phyloP scores from a whole-genome alignment of 169 alveolate genomes.

The Besnoitia besnoiti region DNA sequence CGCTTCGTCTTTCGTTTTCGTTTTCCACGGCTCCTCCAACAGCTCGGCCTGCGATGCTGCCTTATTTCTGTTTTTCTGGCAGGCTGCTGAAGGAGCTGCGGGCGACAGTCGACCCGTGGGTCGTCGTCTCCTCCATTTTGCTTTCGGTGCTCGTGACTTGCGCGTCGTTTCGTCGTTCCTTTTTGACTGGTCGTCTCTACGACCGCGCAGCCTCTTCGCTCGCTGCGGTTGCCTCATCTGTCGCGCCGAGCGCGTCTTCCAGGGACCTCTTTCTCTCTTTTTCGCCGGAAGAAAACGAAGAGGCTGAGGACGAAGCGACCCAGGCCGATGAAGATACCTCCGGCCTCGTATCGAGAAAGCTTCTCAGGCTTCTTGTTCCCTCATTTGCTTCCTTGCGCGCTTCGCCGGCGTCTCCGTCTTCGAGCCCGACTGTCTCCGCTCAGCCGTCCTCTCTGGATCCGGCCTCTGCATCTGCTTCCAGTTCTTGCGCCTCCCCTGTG shows the following conservation, averaged over 20 bases:
- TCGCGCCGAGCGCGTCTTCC: not conserved
- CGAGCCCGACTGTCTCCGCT: not conserved
- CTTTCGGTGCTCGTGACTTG: constrained; percentile 40
- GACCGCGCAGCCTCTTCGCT: constrained; percentile 45
- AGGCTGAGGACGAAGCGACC: not conserved
- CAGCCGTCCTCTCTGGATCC: not conserved
- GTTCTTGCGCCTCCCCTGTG: too few species aligned
- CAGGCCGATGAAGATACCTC: not conserved
- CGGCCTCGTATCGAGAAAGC: not conserved
- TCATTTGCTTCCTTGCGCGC: not conserved
- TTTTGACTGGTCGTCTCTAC: constrained; percentile 36
- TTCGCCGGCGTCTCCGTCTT: not conserved
- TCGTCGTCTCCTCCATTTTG: constrained; percentile 31
- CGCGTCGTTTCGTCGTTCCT: constrained; percentile 47
- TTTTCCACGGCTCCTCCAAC: not conserved
- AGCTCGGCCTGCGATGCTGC: not conserved
- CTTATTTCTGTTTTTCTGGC: not conserved
- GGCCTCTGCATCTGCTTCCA: too few species aligned
- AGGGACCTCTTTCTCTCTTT: not conserved
- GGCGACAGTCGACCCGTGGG: constrained; percentile 40
- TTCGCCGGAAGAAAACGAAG: too few species aligned
- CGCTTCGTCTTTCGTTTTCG: not conserved
- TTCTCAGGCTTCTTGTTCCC: not conserved
- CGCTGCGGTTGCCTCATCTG: not conserved
- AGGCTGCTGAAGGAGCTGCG: constrained; percentile 52